Evolutionary conservation across 2,329 filamentous ascomycete genomes (phyloP), one percentile per base, ranked within the genome.

Genomic region (Rachicladosporium sp.): DNA sequence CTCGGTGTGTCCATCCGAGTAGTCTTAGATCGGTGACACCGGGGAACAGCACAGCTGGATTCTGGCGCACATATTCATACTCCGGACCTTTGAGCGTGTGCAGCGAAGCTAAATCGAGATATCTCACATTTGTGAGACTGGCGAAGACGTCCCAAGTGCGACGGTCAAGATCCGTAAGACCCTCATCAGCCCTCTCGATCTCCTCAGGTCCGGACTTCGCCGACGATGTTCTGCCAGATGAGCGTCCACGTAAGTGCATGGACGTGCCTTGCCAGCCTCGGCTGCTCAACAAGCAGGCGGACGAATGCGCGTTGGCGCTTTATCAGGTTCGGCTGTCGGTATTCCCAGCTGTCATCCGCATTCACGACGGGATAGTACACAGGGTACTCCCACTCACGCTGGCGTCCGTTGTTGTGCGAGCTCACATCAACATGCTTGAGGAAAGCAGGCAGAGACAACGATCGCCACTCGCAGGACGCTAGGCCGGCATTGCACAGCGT

Each of bases 211-310:
- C 23, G 23, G 23, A 27, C 23, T 7, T 27, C 23, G 23, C 23
- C 23, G 7, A 8, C 23, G 23, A 27, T 27, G 23, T 27, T 27
- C 23, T 27, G 23, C 43, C 43, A 45, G n/a, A 38, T 15, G 15
- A 45, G 31, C 3, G 43, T 45, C 43, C 43, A 45, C 6, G 40
- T 40, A 33, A 45, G 36, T 2, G 41, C 40, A 31, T 36, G 43
- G 11, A 45, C 43, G 21, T 43, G 38, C 15, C 29, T 40, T n/a
- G 43, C 40, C 9, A 45, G 37, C n/a, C 33, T 5, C 10, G 33
- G 40, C 15, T 13, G 35, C 9, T 35, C 36, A 6, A 34, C 40
- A 19, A 45, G 27, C n/a, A 41, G 34, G 9, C 40, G 13, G 6
- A 45, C 35, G 35, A 45, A 45, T 9, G 23, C 35, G 23, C 43